Evolutionary conservation across 768 basidiomycete genomes (phyloP), one percentile per base, ranked within the genome.

Genomic region (Leccinum obscurum): DNA sequence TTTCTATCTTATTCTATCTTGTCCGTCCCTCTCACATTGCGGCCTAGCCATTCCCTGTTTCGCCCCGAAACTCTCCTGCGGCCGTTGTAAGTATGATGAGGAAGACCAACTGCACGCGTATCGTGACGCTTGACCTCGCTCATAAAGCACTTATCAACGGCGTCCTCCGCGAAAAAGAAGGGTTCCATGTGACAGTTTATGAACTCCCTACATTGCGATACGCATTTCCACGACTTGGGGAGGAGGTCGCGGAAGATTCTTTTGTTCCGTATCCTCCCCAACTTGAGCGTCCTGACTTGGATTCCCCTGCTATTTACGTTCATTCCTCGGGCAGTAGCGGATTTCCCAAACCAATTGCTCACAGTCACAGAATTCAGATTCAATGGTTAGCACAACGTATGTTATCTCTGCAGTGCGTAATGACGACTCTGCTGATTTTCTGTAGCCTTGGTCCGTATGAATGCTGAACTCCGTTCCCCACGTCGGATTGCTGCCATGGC

Each of bases 301-400:
- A 80, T 57, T 65, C 74, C 2, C 75, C 78, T 15, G 77, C 77
- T 1, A 56, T 81, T 11, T 79, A 82, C 17, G 60, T 83, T 57
- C 82, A 83, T 60, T 80, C 81, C 1, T 82, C 79, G 5, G 82
- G 81, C 13, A 81, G 80, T 4, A 81, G 79, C 4, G 82, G 80
- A 17, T 70, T 80, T 34, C 81, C 81, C 2, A 83, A 81, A 64
- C 75, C 80, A 1, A 77, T 83, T 28, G 62, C 72, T 2, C 71
- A 77, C 48, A 77, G 69, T 1, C 69, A 78, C 55, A 68, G 65
- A 26, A 64, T 67, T 9, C 55, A 78, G 28, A 55, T 70, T 5
- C 73, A 81, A 30, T 78, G 78, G 74, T 57, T 72, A 6, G 44
- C 59, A 1, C 70, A 72, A 11, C 65, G 81, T 81, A 64, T 51